phyloP scores from a whole-genome alignment of 208 protist species.

The Crithidia thermophila region DNA sequence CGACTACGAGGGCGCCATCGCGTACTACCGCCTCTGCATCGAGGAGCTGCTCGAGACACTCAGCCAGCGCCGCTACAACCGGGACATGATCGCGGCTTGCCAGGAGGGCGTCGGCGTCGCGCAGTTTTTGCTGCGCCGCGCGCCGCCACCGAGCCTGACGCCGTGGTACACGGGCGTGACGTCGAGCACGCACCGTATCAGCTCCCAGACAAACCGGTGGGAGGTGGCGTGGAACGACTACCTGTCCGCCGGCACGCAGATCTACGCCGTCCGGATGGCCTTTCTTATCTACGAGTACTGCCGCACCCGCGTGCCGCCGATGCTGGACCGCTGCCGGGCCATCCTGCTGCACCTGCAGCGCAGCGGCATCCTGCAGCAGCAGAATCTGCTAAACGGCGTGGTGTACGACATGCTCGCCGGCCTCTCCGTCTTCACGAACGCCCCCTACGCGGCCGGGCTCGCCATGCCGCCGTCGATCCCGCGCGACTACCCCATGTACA shows the following conservation, averaged over 20 bases:
- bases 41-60: constrained; percentile 74
- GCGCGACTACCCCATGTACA: constrained; percentile 47
- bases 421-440: constrained; percentile 64
- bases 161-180: constrained; percentile 57
- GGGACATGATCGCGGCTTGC: constrained; percentile 65
- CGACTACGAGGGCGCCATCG: constrained; percentile 62
- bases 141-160: constrained; percentile 49
- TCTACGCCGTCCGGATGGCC: constrained; percentile 57
- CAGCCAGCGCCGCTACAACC: constrained; percentile 63
- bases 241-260: constrained; percentile 36
- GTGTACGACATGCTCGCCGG: constrained; percentile 68
- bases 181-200: constrained; percentile 41
- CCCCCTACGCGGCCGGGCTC: constrained; percentile 58
- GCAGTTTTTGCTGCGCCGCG: constrained; percentile 48
- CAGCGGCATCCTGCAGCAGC: constrained; percentile 38
- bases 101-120: constrained; percentile 80
- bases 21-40: constrained; percentile 76
- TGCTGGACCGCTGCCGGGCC: constrained; percentile 46
- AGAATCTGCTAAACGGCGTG: constrained; percentile 48
- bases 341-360: constrained; percentile 55
- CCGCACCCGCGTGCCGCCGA: constrained; percentile 58
- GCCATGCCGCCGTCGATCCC: constrained; percentile 39
- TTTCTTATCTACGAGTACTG: constrained; percentile 75
- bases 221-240: constrained; percentile 79
- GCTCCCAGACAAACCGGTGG: constrained; percentile 51